Evolutionary conservation across 257 asterid species (phyloP), one percentile per base, ranked within the genome.

Genomic region (Fraxinus americana): DNA sequence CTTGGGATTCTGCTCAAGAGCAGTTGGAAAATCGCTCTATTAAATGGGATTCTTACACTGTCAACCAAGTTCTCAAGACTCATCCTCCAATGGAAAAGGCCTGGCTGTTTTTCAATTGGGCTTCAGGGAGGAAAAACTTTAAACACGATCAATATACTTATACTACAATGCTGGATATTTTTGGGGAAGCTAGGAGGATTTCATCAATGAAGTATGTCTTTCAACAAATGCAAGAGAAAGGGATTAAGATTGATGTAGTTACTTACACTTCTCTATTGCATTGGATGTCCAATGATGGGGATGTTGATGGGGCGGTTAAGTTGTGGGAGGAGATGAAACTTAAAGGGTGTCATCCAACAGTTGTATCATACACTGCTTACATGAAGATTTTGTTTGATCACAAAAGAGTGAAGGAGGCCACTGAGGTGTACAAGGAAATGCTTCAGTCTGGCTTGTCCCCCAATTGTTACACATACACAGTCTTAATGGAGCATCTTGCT

Each of bases 91-190:
- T 93, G 97, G 92, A 93, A 65, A 93, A 93, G 74, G 86, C 97
- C 30, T 95, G 99, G 99, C 89, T 95, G 78, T 93, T 95, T 84
- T 93, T 95, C 92, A 90, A 87, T 75, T 95, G 99, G 99, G 94
- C 89, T 29, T 83, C 94, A 30, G 77, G 73, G 75, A 70, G 78
- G 69, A 83, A 79, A 73, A 88, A 81, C 4, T 91, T 93, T 84
- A 91, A 88, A 92, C 99, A 93, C 84, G 99, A 93, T 73, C 97
- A 93, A 14, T 95, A 84, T 77, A 93, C 99, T 36, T 95, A 88
- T 80, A 95, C 99, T 13, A 95, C 99, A 11, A 95, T 95, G 97
- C 29, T 93, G 91, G 98, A 95, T 83, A 95, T 95, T 29, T 93
- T 95, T 68, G 99, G 99, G 74, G 99, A 95, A 83, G 97, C 98